Evolutionary conservation across 192 early-diverging fungal species (phyloP).

Genomic region (Gaertneriomyces sp.): DNA sequence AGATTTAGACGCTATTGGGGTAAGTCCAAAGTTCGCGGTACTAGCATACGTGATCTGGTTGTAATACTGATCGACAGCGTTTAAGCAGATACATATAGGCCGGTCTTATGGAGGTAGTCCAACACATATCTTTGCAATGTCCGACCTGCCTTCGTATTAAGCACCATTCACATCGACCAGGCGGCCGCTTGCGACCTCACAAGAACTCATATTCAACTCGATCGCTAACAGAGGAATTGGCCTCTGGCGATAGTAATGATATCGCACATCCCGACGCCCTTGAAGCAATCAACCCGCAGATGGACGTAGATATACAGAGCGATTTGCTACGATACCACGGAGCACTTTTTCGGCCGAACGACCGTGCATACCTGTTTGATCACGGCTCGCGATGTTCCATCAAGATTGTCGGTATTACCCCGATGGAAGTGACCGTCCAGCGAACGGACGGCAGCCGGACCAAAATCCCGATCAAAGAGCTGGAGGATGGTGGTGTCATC

Average conservation of each 20-base stretch:
- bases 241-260: no score
- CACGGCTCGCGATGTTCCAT: slow-evolving; percentile 23
- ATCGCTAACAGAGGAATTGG: no score
- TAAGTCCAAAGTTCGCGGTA: not conserved
- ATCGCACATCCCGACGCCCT: not conserved
- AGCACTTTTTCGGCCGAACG: slow-evolving; percentile 17
- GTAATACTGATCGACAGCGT: no score
- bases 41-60: no score
- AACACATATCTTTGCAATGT: no score
- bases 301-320: slow-evolving; percentile 10
- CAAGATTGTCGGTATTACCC: slow-evolving; percentile 26
- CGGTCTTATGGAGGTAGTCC: no score
- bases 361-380: slow-evolving; percentile 29
- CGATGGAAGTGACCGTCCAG: slow-evolving; percentile 29
- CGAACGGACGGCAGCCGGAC: slow-evolving; percentile 35
- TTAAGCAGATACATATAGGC: no score
- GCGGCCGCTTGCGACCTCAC: no score
- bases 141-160: no score
- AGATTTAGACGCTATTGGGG: slow-evolving; percentile 22
- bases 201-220: no score
- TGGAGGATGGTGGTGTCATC: slow-evolving; percentile 28
- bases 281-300: not conserved
- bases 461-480: slow-evolving; percentile 21
- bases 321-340: slow-evolving; percentile 18
- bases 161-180: no score